Evolutionary conservation across 2,329 filamentous ascomycete species (phyloP), one percentile per base, ranked within the genome.

Genomic region (Claviceps arundinis): DNA sequence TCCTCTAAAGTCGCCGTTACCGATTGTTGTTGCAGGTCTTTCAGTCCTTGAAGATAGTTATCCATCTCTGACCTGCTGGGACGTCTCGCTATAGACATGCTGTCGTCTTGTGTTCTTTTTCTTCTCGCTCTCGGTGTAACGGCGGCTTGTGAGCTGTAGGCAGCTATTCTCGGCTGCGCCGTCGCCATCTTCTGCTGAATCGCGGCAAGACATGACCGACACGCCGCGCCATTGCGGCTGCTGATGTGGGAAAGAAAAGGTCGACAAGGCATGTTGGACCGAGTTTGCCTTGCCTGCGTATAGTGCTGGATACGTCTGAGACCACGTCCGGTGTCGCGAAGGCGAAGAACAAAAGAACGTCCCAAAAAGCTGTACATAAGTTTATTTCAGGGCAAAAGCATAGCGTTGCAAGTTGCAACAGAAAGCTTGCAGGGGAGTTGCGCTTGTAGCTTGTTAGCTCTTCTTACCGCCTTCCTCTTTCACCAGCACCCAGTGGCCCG

Each of bases 201-300:
- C 46, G 57, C 57, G 24, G 61, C 54, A 42, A 67, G 60, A 57
- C 69, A 72, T 44, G 68, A 64, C 38, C 64, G 66, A 52, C 69
- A 72, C 47, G 72, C 62, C 8, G 62, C 61, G 40, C 63, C 60
- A 51, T 65, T 68, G 47, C 61, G 65, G 58, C 61, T 62, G 57
- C 58, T 54, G 17, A 70, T 58, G 54, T 70, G 67, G 53, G 63
- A 57, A 52, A 69, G 56, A 38, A 64, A 60, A 50, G 66, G 62
- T 57, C 67, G 61, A 58, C 64, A 62, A 56, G 67, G 60, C 67
- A 69, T 69, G 34, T 52, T 66, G 56, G 55, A 9, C 5, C 13
- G 45, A 45, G 22, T n/a, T 14, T 37, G 37, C 40, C 22, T 37
- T 49, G 48, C 14, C 37, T 37, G 26, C 17, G 26, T 43, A 9